Evolutionary conservation across 306 rosid species (phyloP), one percentile per base, ranked within the genome.

Genomic region (Alnus rubra): DNA sequence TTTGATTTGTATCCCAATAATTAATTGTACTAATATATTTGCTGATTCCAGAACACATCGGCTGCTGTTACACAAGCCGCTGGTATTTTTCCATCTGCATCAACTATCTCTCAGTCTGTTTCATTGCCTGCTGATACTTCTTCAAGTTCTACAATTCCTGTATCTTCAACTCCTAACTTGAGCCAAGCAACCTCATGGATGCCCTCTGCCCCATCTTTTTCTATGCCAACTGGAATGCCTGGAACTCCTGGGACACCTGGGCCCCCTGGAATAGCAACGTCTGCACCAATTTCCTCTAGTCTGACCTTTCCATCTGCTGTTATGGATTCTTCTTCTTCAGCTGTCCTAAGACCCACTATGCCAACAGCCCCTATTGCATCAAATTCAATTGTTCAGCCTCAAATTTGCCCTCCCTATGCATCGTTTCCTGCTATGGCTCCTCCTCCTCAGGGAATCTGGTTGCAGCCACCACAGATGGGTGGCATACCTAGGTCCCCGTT

Each of bases 381-480:
- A 9, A 86, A 85, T 81, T 70, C 92, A 63, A 76, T 81, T 63
- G 76, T 71, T 76, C 87, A 76, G 51, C 78, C 90, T 8, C 93
- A 86, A 60, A 80, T 85, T 45, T 87, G 86, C 62, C 65, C 77
- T 30, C 83, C 93, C n/a, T 87, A 91, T 86, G 88, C 86, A 73
- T 81, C 91, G 18, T 69, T 89, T 78, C 85, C 93, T 75, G 69
- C 88, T 74, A 80, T 91, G 89, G 90, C 74, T 77, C 87, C 89
- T 76, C 77, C 90, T 19, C 90, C 91, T 79, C 93, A 89, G 55
- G 97, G 94, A 67, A 79, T 84, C 68, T 95, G 99, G 99, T 80
- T 92, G 83, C 97, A 83, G 60, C 87, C 93, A 51, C 94, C 91
- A 2, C 96, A 89, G 80, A 82, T 93, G 85, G 88, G 93, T 82